Conservation (phyloP, 73 alveolate species). For the Halteria grandinella region DNA sequence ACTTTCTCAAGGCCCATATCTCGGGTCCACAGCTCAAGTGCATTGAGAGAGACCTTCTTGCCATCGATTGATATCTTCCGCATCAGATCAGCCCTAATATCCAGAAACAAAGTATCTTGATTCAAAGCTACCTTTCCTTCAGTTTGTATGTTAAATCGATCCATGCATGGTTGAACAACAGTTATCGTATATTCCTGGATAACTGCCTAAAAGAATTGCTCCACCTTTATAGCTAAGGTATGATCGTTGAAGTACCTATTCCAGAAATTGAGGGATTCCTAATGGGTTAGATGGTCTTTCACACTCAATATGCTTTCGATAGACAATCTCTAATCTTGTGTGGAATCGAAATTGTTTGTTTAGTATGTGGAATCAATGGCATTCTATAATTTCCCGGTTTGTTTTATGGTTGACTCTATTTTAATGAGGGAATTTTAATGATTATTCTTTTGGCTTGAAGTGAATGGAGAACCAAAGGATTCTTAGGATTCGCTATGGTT, state of each 20-base stretch:
- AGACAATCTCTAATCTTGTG: neutral
- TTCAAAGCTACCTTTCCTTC: neutral
- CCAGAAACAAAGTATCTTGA: neutral
- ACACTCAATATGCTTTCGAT: slow-evolving; percentile 7
- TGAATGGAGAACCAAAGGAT: slow-evolving; percentile 43
- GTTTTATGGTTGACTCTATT: neutral
- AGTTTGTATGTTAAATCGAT: too few species aligned
- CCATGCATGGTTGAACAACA: slow-evolving; percentile 8
- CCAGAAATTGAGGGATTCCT: slow-evolving; percentile 25
- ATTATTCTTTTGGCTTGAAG: slow-evolving; percentile 6
- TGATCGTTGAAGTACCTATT: slow-evolving; percentile 19
- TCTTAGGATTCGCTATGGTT: neutral
- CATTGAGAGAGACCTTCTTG: slow-evolving; percentile 23
- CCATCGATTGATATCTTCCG: slow-evolving; percentile 35
- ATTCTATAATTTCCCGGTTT: neutral
- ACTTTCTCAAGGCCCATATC: slow-evolving; percentile 22
- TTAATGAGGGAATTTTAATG: neutral
- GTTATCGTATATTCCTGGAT: slow-evolving; percentile 8
- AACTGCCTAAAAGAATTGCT: slow-evolving; percentile 28
- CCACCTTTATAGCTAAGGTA: slow-evolving; percentile 8
- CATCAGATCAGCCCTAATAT: neutral
- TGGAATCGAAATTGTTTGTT: neutral
- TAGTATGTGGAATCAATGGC: neutral
- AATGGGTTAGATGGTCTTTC: slow-evolving; percentile 23
- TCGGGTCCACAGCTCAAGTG: slow-evolving; percentile 29